Conservation (phyloP, 2,329 filamentous ascomycete genomes). For the Colletotrichum camelliae region DNA sequence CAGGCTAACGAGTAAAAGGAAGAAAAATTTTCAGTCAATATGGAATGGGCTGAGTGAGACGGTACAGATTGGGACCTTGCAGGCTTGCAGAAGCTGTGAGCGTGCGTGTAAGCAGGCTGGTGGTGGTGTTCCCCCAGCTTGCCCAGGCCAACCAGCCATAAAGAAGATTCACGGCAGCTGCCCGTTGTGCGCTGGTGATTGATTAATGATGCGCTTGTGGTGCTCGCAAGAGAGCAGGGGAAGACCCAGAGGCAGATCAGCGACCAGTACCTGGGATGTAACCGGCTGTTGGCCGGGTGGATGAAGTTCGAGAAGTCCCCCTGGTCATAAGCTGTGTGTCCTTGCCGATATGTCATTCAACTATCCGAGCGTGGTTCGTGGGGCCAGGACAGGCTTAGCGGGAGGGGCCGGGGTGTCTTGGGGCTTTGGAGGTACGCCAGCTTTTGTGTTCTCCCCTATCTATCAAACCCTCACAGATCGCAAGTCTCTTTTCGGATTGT, state of each 20-base stretch:
- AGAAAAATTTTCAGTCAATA: neutral
- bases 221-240: neutral
- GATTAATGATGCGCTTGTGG: conserved; percentile 14
- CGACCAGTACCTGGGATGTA: neutral
- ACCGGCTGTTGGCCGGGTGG: neutral
- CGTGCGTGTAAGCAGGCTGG: neutral
- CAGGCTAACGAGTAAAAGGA: conserved; percentile 9
- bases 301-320: neutral
- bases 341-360: neutral
- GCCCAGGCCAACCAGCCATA: neutral
- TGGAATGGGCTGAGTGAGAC: conserved; percentile 16
- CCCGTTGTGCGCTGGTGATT: conserved; percentile 1
- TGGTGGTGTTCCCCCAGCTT: neutral
- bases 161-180: neutral
- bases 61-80: conserved; percentile 4
- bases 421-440: neutral
- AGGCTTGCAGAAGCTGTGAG: conserved; percentile 13
- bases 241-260: neutral
- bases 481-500: neutral
- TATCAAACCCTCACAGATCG: neutral
- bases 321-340: neutral
- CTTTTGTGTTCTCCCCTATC: too few species aligned
- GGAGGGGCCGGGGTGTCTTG: neutral
- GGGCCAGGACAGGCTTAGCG: neutral
- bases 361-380: neutral